Evolutionary conservation across 2,329 filamentous ascomycete species (phyloP), one percentile per base, ranked within the genome.

Genomic region (Ophiocordyceps camponoti-saundersi): DNA sequence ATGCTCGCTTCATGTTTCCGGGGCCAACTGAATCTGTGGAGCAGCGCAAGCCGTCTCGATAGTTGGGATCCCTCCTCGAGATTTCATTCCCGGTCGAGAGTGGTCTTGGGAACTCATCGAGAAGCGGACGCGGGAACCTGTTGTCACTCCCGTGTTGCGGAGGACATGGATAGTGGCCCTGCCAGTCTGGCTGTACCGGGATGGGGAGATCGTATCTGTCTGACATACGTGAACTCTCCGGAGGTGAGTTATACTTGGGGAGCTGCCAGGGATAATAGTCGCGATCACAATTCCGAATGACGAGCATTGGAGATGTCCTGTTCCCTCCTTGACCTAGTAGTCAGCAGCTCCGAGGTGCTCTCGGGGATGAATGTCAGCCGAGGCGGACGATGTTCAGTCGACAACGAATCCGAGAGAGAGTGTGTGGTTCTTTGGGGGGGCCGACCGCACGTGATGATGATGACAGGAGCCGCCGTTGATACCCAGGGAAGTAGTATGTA

Each of bases 171-270:
- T 73, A 73, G 58, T 72, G 69, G 50, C 68, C 69, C 59, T 72
- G 72, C 73, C 73, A 77, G 61, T 73, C 70, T 54, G 71, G 65
- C 65, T 73, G 70, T 57, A 71, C 68, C 56, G 71, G 68, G 60
- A 72, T 60, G 53, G 70, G 67, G 50, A 67, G 56, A 57, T 72
- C 68, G 63, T 71, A 75, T 56, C 65, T 60, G 63, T 70, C 73
- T 65, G 73, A 75, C 73, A 77, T 77, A 63, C 72, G 73, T 68
- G 69, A 61, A 55, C 65, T 64, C 50, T 67, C 60, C 47, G 65
- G 63, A 48, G 63, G 57, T 53, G 66, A 62, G 57, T 70, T 68
- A 58, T 70, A 68, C 62, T 73, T 75, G 66, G 62, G 68, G 53
- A 66, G 66, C 53, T 69, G 68, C 73, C 73, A 77, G 62, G 66